Conservation (phyloP, 768 basidiomycete species). For the Xerocomus spinulosus region DNA sequence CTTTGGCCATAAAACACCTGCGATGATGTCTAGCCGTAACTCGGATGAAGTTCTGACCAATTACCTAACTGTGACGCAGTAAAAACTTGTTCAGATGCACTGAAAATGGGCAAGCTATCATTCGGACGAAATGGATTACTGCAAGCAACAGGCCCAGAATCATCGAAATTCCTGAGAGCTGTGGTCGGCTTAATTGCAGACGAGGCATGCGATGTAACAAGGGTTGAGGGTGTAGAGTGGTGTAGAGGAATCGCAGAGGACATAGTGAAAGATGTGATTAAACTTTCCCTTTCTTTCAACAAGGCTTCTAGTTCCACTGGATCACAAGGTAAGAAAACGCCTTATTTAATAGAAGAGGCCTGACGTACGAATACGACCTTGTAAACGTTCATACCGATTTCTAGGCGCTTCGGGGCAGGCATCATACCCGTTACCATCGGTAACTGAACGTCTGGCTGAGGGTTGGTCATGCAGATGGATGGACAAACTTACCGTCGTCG, state of each 20-base stretch:
- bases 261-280: constrained; percentile 1
- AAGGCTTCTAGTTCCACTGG: constrained; percentile 67
- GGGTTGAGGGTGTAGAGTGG: neutral
- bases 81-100: neutral
- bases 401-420: constrained; percentile 48
- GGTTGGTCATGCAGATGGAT: neutral
- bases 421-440: constrained; percentile 30
- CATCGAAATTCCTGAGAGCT: neutral
- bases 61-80: constrained; percentile 6
- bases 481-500: constrained; percentile 51
- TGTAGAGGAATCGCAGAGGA: constrained; percentile 1
- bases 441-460: constrained; percentile 29
- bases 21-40: neutral
- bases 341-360: neutral
- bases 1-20: constrained; percentile 24
- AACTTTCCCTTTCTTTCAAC: constrained; percentile 52
- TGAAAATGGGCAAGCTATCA: neutral
- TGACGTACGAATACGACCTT: constrained; percentile 61
- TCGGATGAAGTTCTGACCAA: neutral
- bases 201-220: neutral
- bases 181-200: neutral
- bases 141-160: neutral
- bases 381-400: constrained; percentile 58
- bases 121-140: neutral
- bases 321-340: constrained; percentile 2